These are phyloP conservation scores for Aureobasidium sp. DNA, from an alignment of 2,329 filamentous ascomycete genomes.

Conservation along the genomic window DNA sequence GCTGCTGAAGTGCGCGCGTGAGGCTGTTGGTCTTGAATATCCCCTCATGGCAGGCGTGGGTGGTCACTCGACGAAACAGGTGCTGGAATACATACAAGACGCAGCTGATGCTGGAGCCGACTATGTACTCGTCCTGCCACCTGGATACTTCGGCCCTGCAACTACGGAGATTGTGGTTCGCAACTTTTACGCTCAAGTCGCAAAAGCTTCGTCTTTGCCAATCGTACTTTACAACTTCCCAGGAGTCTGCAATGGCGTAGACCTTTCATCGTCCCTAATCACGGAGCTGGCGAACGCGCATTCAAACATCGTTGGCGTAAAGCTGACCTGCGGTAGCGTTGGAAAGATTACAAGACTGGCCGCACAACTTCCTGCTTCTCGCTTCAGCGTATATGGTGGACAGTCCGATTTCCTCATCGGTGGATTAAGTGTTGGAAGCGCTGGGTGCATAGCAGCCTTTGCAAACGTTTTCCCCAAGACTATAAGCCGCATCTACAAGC, in stretches of 20 bases:
- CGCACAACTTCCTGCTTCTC: conserved; percentile 44
- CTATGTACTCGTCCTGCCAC: conserved; percentile 38
- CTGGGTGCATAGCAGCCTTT: conserved; percentile 47
- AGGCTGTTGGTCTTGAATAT: conserved; percentile 36
- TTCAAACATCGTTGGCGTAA: conserved; percentile 56
- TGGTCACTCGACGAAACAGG: conserved; percentile 38
- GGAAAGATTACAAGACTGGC: conserved; percentile 54
- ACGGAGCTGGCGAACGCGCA: conserved; percentile 43
- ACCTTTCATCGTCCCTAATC: conserved; percentile 59
- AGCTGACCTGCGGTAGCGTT: conserved; percentile 58
- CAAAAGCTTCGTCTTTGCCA: conserved; percentile 53
- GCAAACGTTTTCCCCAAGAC: conserved; percentile 51
- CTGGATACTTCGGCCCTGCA: conserved; percentile 40
- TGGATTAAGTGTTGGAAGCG: conserved; percentile 40
- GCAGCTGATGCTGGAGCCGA: conserved; percentile 37
- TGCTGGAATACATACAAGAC: conserved; percentile 38
- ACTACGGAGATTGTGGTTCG: conserved; percentile 37
- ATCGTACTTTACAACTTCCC: conserved; percentile 68
- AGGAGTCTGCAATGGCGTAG: conserved; percentile 59
- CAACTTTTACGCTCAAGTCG: conserved; percentile 43
- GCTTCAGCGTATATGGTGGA: conserved; percentile 60
- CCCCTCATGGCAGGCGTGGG: conserved; percentile 40
- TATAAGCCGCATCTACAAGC: conserved; percentile 51
- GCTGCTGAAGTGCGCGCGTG: conserved; percentile 32
- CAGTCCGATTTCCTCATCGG: conserved; percentile 60